Percentiles rank a stretch among this genome's conserved stretches.
phyloP scores from a whole-genome alignment of 1,284 basidiomycete species.

The Pholiota adiposa region DNA sequence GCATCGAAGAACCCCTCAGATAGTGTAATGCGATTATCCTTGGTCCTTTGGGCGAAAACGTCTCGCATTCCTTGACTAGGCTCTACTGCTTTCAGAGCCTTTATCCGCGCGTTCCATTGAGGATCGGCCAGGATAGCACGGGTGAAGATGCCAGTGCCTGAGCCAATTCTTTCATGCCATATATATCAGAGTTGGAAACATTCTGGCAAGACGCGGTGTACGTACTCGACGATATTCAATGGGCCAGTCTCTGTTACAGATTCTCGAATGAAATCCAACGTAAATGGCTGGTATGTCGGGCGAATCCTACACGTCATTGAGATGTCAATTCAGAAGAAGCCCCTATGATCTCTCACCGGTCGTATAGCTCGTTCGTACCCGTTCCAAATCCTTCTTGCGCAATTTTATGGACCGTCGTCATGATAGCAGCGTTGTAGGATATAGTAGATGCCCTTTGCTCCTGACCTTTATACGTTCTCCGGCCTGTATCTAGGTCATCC shows the following conservation, averaged over 20 bases:
- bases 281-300: conserved; percentile 69
- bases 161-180: conserved; percentile 54
- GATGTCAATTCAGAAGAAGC: not conserved
- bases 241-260: conserved; percentile 41
- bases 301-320: conserved; percentile 46
- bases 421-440: conserved; percentile 1
- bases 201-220: not conserved
- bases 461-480: not conserved
- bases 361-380: conserved; percentile 79
- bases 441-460: not conserved
- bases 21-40: conserved; percentile 54
- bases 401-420: conserved; percentile 47
- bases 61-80: conserved; percentile 77
- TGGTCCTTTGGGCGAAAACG: conserved; percentile 55
- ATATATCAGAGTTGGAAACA: not conserved
- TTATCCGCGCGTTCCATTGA: conserved; percentile 53
- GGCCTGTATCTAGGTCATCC: no score
- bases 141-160: conserved; percentile 83
- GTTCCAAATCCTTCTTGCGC: conserved; percentile 69
- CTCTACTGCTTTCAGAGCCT: conserved; percentile 65
- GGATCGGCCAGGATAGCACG: conserved; percentile 70
- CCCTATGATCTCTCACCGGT: conserved; percentile 47
- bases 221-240: conserved; percentile 71
- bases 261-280: conserved; percentile 58
- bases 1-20: conserved; percentile 68